Evolutionary conservation across 2,329 filamentous ascomycete species (phyloP).

Genomic region (Aaosphaeria arxii): DNA sequence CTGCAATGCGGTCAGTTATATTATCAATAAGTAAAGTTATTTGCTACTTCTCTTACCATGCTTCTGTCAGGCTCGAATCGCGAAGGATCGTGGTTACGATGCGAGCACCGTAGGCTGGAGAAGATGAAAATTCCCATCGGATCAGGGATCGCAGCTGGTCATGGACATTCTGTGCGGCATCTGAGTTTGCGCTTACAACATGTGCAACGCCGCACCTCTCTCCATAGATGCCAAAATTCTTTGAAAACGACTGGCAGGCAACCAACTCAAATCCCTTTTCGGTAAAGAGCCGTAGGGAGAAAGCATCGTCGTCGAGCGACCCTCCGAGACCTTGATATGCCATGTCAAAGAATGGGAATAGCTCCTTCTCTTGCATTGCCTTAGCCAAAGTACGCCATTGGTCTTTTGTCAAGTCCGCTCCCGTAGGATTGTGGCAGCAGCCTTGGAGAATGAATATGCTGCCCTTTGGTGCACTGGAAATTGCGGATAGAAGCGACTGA

Average conservation of each 20-base stretch:
- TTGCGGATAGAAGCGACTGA: conserved; percentile 14
- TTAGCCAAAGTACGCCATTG: conserved; percentile 31
- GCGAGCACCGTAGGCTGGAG: conserved; percentile 24
- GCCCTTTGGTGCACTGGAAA: conserved; percentile 18
- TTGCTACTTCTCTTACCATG: conserved; percentile 5
- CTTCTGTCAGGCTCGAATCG: conserved; percentile 5
- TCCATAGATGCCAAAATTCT: conserved; percentile 40
- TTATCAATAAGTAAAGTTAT: no score
- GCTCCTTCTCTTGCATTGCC: conserved; percentile 14
- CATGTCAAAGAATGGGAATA: conserved; percentile 36
- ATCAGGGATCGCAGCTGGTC: conserved; percentile 27
- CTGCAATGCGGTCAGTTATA: neutral
- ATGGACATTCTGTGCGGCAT: conserved; percentile 14
- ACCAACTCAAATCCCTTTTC: conserved; percentile 27
- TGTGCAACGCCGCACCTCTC: conserved; percentile 35
- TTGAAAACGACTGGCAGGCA: conserved; percentile 39
- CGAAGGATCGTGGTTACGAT: conserved; percentile 19
- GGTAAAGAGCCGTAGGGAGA: conserved; percentile 22
- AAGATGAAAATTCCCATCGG: conserved; percentile 25
- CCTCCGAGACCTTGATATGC: conserved; percentile 39
- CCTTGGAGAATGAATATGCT: conserved; percentile 38
- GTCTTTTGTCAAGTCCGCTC: conserved; percentile 25
- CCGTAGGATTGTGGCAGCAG: conserved; percentile 40
- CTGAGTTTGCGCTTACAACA: conserved; percentile 12
- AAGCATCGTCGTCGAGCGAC: conserved; percentile 33